A percentile compares a stretch with the other conserved stretches of the same genome.
phyloP scores from a whole-genome alignment of 176 grass and related monocot genomes.

The Bonia amplexicaulis region DNA sequence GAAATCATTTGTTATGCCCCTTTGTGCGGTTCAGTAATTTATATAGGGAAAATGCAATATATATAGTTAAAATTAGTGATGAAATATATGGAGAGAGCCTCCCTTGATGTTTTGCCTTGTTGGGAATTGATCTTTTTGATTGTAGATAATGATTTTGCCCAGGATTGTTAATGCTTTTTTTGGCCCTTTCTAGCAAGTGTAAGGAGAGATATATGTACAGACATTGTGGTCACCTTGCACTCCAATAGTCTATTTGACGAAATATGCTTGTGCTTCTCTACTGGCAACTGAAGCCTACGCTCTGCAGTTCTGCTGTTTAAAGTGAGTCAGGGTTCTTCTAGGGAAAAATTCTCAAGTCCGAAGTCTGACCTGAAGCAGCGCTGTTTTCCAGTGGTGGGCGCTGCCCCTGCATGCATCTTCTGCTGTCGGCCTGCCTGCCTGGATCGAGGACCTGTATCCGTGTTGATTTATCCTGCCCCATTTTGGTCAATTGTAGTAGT shows the following conservation, averaged over 20 bases:
- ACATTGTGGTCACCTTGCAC: constrained; percentile 32
- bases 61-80: constrained; percentile 54
- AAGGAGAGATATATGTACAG: constrained; percentile 43
- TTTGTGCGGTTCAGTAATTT: constrained; percentile 28
- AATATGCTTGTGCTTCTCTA: constrained; percentile 3
- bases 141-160: constrained; percentile 64
- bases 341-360: background rate
- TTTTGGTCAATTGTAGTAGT: constrained; percentile 13
- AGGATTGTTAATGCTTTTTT: constrained; percentile 29
- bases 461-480: background rate
- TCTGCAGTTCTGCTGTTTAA: background rate
- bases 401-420: constrained; percentile 9
- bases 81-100: constrained; percentile 26
- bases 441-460: background rate
- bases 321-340: background rate
- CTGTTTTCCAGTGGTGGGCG: background rate
- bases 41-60: constrained; percentile 44
- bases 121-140: constrained; percentile 37
- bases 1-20: background rate
- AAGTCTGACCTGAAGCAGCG: background rate
- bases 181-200: constrained; percentile 22
- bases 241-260: background rate
- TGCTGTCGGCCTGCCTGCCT: constrained; percentile 8
- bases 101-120: constrained; percentile 28
- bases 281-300: background rate